Conservation (phyloP, 768 basidiomycete genomes). For the Bullera alba region DNA sequence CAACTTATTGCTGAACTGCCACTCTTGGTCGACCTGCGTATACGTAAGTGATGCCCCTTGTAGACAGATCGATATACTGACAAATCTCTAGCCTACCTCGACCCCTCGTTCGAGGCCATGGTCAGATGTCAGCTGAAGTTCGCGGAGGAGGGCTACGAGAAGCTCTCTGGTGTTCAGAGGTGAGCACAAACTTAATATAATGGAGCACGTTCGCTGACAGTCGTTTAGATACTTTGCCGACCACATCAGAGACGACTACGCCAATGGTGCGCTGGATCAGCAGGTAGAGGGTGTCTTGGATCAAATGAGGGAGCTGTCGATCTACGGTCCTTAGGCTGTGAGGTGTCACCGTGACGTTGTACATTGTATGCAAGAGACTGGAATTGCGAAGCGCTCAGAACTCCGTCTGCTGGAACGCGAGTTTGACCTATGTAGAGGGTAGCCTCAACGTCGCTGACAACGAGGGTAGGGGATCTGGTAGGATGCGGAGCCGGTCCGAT, state of each 20-base stretch:
- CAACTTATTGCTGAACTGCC: conserved; percentile 88
- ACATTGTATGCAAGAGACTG: too few relatives aligned
- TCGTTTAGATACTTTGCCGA: conserved; percentile 72
- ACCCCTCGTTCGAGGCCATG: conserved; percentile 98
- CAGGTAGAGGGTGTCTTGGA: conserved; percentile 97
- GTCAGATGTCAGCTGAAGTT: conserved; percentile 90
- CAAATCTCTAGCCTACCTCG: conserved; percentile 64
- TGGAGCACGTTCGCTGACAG: neutral
- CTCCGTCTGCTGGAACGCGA: too few relatives aligned
- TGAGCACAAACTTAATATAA: conserved; percentile 39
- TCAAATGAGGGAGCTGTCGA: conserved; percentile 92
- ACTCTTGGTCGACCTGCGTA: conserved; percentile 83
- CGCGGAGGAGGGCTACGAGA: conserved; percentile 97
- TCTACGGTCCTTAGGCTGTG: conserved; percentile 64
- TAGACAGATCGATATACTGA: neutral
- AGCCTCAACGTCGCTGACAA: too few relatives aligned
- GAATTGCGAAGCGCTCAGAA: too few relatives aligned
- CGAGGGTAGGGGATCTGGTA: too few relatives aligned
- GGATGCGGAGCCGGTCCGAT: too few relatives aligned
- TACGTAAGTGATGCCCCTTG: conserved; percentile 50
- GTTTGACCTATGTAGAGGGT: too few relatives aligned
- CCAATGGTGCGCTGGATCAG: conserved; percentile 88
- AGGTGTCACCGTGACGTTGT: too few relatives aligned
- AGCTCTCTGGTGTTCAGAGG: conserved; percentile 88
- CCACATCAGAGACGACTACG: conserved; percentile 89